Evolutionary conservation across 768 basidiomycete genomes (phyloP), one percentile per base, ranked within the genome.

Genomic region (Guyanaporus albipodus): DNA sequence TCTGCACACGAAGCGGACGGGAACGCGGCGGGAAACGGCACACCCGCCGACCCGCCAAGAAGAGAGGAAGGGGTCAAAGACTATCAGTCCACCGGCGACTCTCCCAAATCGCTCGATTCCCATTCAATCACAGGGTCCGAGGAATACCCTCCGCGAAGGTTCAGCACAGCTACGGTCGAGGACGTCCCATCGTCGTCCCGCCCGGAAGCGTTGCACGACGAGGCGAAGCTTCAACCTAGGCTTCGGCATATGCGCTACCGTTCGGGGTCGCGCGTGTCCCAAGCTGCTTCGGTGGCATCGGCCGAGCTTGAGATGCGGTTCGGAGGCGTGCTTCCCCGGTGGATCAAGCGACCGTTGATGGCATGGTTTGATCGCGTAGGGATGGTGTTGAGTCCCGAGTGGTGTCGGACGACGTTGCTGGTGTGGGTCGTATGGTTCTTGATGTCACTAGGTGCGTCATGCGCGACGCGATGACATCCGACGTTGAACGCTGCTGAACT

Each of bases 391-490:
- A 67, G 76, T 21, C 84, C 85, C 0, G 80, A 88, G 59, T 91
- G 91, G 90, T 58, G 79, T 37, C 70, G 72, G 52, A 90, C 84
- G 43, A 91, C 91, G 18, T 11, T 91, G 48, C 68, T 92, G 28
- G 80, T 93, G 18, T 95, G 91, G 90, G 70, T 66, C 0, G 68
- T 74, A 8, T 95, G 92, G 92, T 78, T 74, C 46, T 67, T 75
- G 1, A 86, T 91, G 79, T 76, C 85, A 1, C 73, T 91, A 15
- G 91, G 89, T 85, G 51, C 42, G 82, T 58, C 19, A 6, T 21
- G 59, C 11, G 38, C 10, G 18, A 32, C 10, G 28, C 1, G 6
- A 6, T 11, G 10, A 8, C n/a, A n/a, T n/a, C n/a, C n/a, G n/a
- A n/a, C n/a, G n/a, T n/a, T n/a, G n/a, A n/a, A n/a, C n/a, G n/a